phyloP scores from a whole-genome alignment of 306 rosid genomes.

The Gynostemma pentaphyllum region DNA sequence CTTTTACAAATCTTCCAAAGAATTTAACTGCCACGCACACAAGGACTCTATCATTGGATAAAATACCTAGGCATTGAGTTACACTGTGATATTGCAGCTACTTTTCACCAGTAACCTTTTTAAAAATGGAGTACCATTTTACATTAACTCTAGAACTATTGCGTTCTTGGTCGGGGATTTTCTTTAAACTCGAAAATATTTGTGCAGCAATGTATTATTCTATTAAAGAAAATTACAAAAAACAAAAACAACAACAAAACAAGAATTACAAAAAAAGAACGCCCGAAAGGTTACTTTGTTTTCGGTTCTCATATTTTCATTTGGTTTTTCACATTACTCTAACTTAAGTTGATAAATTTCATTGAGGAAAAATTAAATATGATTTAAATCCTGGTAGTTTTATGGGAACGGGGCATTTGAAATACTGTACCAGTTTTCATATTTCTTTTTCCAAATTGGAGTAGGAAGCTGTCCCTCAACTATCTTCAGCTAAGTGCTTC shows the following conservation, averaged over 20 bases:
- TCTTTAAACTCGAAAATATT: too few relatives aligned
- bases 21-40: background rate
- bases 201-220: too few relatives aligned
- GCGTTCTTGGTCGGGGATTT: too few relatives aligned
- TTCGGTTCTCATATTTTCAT: background rate
- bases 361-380: background rate
- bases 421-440: background rate
- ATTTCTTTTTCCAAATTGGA: slow-evolving; percentile 6
- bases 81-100: too few relatives aligned
- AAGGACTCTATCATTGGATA: background rate
- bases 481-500: slow-evolving; percentile 73
- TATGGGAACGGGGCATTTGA: background rate
- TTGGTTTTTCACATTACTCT: background rate
- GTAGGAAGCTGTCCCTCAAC: slow-evolving; percentile 85
- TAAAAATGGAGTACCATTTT: too few relatives aligned
- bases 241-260: background rate
- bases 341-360: background rate
- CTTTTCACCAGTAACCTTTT: too few relatives aligned
- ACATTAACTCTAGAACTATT: too few relatives aligned
- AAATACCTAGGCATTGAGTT: background rate
- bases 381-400: background rate
- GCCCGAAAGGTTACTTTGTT: background rate
- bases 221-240: background rate
- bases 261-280: too few relatives aligned
- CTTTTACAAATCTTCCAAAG: background rate